Evolutionary conservation across 164 flowering plant genomes (phyloP).

Genomic region (Berberis vulgaris): DNA sequence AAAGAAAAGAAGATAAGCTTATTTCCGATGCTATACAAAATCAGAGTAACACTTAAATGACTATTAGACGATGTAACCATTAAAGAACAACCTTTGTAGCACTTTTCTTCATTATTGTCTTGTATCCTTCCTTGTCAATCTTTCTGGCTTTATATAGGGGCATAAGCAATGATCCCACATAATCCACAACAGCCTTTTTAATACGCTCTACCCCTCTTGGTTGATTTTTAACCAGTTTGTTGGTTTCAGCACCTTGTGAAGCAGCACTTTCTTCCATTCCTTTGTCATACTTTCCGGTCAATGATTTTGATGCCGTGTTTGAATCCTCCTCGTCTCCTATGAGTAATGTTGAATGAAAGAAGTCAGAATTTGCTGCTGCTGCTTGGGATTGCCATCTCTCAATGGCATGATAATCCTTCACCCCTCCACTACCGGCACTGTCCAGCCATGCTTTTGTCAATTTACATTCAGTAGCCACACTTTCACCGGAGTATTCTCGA

Average conservation of each 20-base stretch:
- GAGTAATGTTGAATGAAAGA: constrained; percentile 28
- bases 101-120: constrained; percentile 93
- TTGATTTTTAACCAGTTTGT: constrained; percentile 30
- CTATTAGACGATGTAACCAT: neutral
- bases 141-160: constrained; percentile 89
- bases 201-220: constrained; percentile 64
- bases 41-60: neutral
- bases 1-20: neutral
- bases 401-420: constrained; percentile 82
- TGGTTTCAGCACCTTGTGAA: constrained; percentile 61
- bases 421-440: constrained; percentile 63
- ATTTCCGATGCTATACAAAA: neutral
- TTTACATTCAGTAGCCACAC: constrained; percentile 61
- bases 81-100: constrained; percentile 66
- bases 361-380: constrained; percentile 68
- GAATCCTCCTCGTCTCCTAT: constrained; percentile 81
- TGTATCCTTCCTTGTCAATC: constrained; percentile 88
- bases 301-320: constrained; percentile 31
- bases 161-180: constrained; percentile 89
- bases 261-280: constrained; percentile 56
- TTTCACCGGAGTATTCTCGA: constrained; percentile 91
- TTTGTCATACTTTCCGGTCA: constrained; percentile 31
- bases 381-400: constrained; percentile 99
- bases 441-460: constrained; percentile 94
- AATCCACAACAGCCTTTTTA: constrained; percentile 85